Conservation (phyloP, 139 green algal genomes). For the Volvox reticuliferus region DNA sequence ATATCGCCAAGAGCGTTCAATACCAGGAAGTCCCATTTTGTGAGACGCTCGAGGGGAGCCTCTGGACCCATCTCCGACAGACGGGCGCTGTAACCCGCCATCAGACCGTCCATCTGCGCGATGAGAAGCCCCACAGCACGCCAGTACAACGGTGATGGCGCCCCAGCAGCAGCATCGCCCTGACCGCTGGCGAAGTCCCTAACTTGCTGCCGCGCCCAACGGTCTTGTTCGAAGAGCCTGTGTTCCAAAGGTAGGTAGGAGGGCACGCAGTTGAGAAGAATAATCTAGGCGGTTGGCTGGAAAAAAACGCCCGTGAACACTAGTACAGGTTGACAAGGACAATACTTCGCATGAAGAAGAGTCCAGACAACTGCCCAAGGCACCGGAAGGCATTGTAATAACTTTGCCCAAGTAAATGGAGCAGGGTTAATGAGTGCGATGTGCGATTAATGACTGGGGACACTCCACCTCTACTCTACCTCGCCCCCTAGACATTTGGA, state of each 20-base stretch:
- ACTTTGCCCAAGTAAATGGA: too few relatives aligned
- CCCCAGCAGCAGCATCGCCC: not conserved
- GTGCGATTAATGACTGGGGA: too few relatives aligned
- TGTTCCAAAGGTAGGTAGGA: not conserved
- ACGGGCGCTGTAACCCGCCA: slow-evolving; percentile 24
- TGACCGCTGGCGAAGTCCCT: not conserved
- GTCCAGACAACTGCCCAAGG: too few relatives aligned
- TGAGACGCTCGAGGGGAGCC: slow-evolving; percentile 42
- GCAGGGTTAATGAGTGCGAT: too few relatives aligned
- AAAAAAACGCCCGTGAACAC: too few relatives aligned
- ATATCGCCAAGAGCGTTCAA: slow-evolving; percentile 69
- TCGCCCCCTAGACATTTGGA: too few relatives aligned
- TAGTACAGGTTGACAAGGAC: too few relatives aligned
- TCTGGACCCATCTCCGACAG: not conserved
- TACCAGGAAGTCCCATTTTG: slow-evolving; percentile 64
- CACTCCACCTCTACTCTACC: too few relatives aligned
- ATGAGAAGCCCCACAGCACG: slow-evolving; percentile 20
- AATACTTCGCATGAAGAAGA: too few relatives aligned
- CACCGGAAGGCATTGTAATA: too few relatives aligned
- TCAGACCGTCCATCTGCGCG: slow-evolving; percentile 17
- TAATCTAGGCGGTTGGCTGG: too few relatives aligned
- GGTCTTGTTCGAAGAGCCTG: slow-evolving; percentile 42
- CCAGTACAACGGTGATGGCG: slow-evolving; percentile 1
- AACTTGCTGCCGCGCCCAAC: slow-evolving; percentile 16
- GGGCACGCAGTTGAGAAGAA: too few relatives aligned